Conservation (phyloP, 2,329 filamentous ascomycete species). For the Aspergillus pseudotamarii region DNA sequence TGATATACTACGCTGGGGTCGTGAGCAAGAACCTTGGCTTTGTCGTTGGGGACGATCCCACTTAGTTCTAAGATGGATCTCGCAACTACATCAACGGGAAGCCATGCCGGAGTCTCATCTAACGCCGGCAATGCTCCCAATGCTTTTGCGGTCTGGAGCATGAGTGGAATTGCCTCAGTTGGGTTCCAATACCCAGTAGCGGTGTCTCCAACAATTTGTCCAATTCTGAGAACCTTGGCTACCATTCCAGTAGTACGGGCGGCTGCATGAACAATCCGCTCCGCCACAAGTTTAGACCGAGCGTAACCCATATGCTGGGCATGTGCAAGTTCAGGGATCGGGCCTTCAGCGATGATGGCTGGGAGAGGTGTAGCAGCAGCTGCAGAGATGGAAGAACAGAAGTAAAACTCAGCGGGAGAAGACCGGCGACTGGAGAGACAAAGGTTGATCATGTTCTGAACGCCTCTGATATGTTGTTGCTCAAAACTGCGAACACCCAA, state of each 20-base stretch:
- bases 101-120: slow-evolving; percentile 11
- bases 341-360: slow-evolving; percentile 37
- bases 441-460: slow-evolving; percentile 50
- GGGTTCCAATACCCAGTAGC: slow-evolving; percentile 18
- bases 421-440: slow-evolving; percentile 37
- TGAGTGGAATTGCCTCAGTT: slow-evolving; percentile 51
- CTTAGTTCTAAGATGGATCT: slow-evolving; percentile 9
- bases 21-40: background rate
- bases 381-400: slow-evolving; percentile 55
- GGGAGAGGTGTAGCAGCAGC: slow-evolving; percentile 39
- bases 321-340: slow-evolving; percentile 36
- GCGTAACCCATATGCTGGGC: slow-evolving; percentile 49
- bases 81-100: no score
- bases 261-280: slow-evolving; percentile 38
- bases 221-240: slow-evolving; percentile 32
- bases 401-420: slow-evolving; percentile 47
- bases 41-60: background rate
- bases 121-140: slow-evolving; percentile 13
- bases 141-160: slow-evolving; percentile 50
- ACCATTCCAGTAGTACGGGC: slow-evolving; percentile 27
- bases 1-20: slow-evolving; percentile 13
- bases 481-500: slow-evolving; percentile 60
- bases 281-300: slow-evolving; percentile 44
- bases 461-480: slow-evolving; percentile 55
- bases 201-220: slow-evolving; percentile 37